Base-by-base conservation (phyloP, 176 grass and related monocot species). In the Musa troglodytarum region DNA sequence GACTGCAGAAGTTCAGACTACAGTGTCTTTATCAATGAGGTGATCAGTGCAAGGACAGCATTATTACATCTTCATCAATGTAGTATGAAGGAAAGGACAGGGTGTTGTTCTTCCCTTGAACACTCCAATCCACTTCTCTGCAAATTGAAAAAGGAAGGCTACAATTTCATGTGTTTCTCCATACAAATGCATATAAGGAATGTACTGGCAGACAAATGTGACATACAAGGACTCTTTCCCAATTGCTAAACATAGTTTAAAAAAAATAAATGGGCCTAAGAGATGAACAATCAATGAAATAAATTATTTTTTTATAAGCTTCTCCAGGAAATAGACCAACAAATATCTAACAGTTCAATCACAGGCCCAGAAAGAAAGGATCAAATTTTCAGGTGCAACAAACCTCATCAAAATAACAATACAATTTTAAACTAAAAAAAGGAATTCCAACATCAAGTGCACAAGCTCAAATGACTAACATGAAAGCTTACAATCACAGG, bases 51-150 rank as follows among this genome's bases (percentile, higher is more conserved):
- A 73, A 75, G 81, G 71, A 75, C 49, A 89, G 55, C 65, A 86
- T 83, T 70, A 52, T 93, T 98, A 98, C 94, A 76, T 93, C 88
- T 93, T 89, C 94, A 83, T 86, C 83, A 73, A 98, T 98, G 80
- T 93, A 97, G 75, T 82, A 92, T 71, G 92, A 91, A 28, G 92
- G 89, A 79, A 96, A 96, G 68, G 83, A 96, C 78, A 96, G 73
- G 55, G 85, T n/a, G 74, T 80, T 92, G 78, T 72, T 88, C 72
- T 93, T 86, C 51, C 78, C 90, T 86, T 86, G 82, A 52, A 84
- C 52, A 83, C 82, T 87, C 90, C 90, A 93, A 88, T 90, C 87
- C 81, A 91, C 86, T 72, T 84, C 88, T 76, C 94, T 98, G 86
- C 81, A 86, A 81, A 28, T 22, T 78, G 51, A 74, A 82, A 51